phyloP scores from a whole-genome alignment of 2,329 filamentous ascomycete genomes.

The Beauveria caledonica region DNA sequence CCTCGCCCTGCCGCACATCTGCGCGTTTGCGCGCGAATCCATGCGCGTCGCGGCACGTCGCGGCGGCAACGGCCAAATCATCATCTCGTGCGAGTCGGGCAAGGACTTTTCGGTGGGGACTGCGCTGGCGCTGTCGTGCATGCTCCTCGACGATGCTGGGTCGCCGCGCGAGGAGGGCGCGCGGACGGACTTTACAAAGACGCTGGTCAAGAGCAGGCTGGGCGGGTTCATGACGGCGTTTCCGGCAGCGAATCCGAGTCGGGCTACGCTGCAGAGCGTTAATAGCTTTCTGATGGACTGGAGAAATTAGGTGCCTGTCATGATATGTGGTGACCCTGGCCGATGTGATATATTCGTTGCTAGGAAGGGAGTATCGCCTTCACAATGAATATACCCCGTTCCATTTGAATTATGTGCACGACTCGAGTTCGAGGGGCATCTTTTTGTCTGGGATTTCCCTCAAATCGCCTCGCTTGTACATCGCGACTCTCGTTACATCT shows the following conservation, averaged over 20 bases:
- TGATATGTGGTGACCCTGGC: too few relatives aligned
- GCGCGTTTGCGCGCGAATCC: constrained; percentile 41
- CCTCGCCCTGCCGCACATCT: constrained; percentile 55
- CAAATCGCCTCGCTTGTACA: too few relatives aligned
- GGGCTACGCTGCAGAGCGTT: constrained; percentile 80
- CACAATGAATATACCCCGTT: too few relatives aligned
- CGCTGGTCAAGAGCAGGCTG: constrained; percentile 65
- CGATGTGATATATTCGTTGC: too few relatives aligned
- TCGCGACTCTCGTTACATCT: too few relatives aligned
- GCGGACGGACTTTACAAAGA: constrained; percentile 53
- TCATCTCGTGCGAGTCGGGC: constrained; percentile 68
- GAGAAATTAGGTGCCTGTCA: constrained; percentile 20
- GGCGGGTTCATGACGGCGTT: constrained; percentile 75
- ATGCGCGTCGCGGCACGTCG: constrained; percentile 19
- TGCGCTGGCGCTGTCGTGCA: constrained; percentile 67
- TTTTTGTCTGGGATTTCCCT: too few relatives aligned
- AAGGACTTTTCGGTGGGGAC: constrained; percentile 74
- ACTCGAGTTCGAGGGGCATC: too few relatives aligned
- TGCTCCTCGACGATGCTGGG: constrained; percentile 60
- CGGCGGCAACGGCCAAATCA: constrained; percentile 19
- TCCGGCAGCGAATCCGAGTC: constrained; percentile 73
- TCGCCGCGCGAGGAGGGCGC: constrained; percentile 21
- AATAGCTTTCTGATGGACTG: constrained; percentile 79
- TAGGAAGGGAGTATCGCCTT: too few relatives aligned
- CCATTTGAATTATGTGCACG: too few relatives aligned